Conservation (phyloP, 75 land plant species). For the Cryptomeria japonica region DNA sequence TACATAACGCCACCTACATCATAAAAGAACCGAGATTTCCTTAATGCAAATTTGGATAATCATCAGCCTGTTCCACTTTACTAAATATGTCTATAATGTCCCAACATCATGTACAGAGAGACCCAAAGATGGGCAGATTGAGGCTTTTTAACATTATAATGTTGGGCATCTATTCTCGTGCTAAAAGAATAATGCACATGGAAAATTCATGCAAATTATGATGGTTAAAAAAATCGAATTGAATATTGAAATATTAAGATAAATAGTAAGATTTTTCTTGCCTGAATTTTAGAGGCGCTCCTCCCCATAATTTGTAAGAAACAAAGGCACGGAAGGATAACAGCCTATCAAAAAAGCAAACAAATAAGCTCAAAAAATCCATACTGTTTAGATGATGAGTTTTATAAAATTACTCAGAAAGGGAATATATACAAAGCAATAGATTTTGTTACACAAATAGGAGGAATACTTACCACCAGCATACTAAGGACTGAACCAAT, state of each 20-base stretch:
- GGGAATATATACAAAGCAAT: neutral
- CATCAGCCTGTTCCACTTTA: too few species aligned
- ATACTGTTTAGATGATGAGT: neutral
- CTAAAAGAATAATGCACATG: too few species aligned
- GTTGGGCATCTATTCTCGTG: too few species aligned
- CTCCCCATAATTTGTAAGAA: slow-evolving; percentile 5
- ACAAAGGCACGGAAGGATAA: slow-evolving; percentile 13
- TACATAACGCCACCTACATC: neutral
- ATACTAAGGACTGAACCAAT: slow-evolving; percentile 16
- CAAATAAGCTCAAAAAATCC: neutral
- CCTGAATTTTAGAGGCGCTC: neutral
- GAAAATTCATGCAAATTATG: too few species aligned
- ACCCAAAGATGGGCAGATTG: neutral
- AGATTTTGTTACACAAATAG: neutral
- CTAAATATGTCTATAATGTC: neutral
- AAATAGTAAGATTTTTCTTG: neutral
- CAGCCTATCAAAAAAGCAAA: slow-evolving; percentile 1
- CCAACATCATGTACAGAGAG: neutral
- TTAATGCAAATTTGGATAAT: neutral
- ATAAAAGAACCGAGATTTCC: neutral
- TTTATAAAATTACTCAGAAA: neutral
- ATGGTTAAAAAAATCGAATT: neutral
- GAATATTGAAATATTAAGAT: neutral
- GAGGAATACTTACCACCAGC: slow-evolving; percentile 9
- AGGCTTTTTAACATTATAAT: too few species aligned